These are phyloP conservation scores for Theileria sp. DNA, from an alignment of 169 alveolate species.

Conservation along the genomic window DNA sequence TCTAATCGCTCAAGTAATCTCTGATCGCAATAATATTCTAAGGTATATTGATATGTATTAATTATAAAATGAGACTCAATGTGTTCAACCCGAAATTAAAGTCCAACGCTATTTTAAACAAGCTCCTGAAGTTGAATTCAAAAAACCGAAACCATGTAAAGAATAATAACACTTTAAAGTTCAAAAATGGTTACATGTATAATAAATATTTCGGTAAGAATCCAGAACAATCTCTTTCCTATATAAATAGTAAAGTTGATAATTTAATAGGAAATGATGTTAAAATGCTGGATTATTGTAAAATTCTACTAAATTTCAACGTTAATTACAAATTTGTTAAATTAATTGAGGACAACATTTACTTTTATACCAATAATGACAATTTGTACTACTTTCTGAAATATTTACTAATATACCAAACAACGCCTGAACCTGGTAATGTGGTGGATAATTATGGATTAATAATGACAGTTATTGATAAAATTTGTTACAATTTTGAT, in stretches of 20 bases:
- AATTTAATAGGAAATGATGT: neutral
- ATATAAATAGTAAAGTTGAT: neutral
- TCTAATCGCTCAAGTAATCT: neutral
- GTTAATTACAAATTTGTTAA: neutral
- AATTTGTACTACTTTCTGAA: neutral
- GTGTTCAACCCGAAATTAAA: neutral
- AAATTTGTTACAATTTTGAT: neutral
- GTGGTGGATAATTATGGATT: neutral
- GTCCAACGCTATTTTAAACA: neutral
- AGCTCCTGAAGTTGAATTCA: neutral
- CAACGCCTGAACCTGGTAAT: neutral
- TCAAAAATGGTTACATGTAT: neutral
- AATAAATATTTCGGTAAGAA: neutral
- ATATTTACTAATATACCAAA: neutral
- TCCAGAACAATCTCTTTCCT: neutral
- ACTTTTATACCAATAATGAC: neutral
- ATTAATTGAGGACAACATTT: neutral
- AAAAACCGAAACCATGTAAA: neutral
- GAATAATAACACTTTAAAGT: neutral
- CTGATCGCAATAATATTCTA: neutral
- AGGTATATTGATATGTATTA: slow-evolving; percentile 1
- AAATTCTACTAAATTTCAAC: neutral
- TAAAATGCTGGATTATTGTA: slow-evolving; percentile 1
- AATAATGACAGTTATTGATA: neutral
- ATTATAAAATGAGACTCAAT: neutral